A percentile compares a stretch with the other conserved stretches of the same genome.
Evolutionary conservation across 2,329 filamentous ascomycete species (phyloP).

Genomic region (Ciborinia camelliae): DNA sequence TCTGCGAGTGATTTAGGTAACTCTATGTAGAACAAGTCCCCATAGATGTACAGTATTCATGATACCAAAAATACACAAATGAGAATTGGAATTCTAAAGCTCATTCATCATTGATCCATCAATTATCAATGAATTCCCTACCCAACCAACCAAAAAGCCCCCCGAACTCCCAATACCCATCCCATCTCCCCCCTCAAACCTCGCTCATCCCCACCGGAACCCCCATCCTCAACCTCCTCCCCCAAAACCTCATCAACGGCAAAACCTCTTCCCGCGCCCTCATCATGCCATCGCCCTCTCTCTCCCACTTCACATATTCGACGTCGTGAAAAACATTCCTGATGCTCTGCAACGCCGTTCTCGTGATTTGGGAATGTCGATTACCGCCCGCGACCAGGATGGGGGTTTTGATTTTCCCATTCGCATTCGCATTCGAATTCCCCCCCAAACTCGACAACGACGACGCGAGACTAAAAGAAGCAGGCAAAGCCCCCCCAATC

Average conservation of each 20-base stretch:
- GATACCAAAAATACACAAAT: too few species aligned
- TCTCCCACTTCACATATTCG: conserved; percentile 65
- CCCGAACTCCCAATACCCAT: background rate
- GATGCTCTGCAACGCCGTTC: conserved; percentile 60
- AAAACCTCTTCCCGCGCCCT: conserved; percentile 77
- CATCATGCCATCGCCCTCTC: conserved; percentile 78
- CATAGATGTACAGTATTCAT: too few species aligned
- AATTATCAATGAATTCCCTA: background rate
- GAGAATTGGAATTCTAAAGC: background rate
- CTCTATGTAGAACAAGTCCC: too few species aligned
- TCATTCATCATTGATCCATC: background rate
- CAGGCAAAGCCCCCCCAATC: conserved; percentile 60
- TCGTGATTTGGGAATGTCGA: conserved; percentile 54
- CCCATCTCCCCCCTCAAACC: conserved; percentile 32
- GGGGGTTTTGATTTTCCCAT: conserved; percentile 58
- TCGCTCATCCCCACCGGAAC: conserved; percentile 53
- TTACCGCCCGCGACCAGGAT: conserved; percentile 59
- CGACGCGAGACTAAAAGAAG: background rate
- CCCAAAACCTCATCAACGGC: conserved; percentile 83
- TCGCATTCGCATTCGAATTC: conserved; percentile 41
- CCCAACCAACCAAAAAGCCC: background rate
- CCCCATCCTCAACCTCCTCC: conserved; percentile 57
- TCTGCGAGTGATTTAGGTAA: too few species aligned
- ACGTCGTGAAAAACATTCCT: conserved; percentile 65
- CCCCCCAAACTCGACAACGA: too few species aligned